Base-by-base conservation (phyloP, 495 filamentous ascomycete genomes). In the Chlorociboria aeruginascens region DNA sequence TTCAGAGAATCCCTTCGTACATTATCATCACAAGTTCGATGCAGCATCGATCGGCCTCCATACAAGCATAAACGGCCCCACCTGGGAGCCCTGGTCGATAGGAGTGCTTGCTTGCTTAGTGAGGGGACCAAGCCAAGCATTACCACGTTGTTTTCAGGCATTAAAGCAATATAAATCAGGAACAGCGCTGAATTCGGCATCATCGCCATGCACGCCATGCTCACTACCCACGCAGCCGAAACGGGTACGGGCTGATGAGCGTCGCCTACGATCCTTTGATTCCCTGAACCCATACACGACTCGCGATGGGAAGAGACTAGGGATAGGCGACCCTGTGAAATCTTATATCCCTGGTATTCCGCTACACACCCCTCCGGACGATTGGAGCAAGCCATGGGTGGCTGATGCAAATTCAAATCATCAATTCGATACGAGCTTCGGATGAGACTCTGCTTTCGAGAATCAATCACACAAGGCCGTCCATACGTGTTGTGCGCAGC, bases 161-260 rank as follows among this genome's bases (percentile, higher is more conserved):
- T 49, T 28, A 35, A 20, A 8, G 10, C 13, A 35, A 41, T 36
- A 48, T 46, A 30, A 13, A 41, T 38, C 29, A 50, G 30, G 44
- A 44, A 49, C 46, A 1, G 41, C 37, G 52, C 52, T 43, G 48
- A 43, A 36, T 49, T 45, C 45, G 45, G 40, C 49, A 48, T 40
- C 45, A 52, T 52, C n/a, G 8, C 39, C n/a, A n/a, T 20, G 43
- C 32, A 9, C 10, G 20, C 20, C 20, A 25, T 25, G 20, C 20
- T 38, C 41, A 32, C 17, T 38, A 43, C n/a, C 16, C 31, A 36
- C 32, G 32, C 12, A 33, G 13, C 29, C n/a, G 12, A 35, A 46
- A 32, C 13, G 32, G 12, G 13, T 9, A 10, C 6, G 17, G 28
- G 31, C 16, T 25, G 20, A 4, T 25, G 20, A 25, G 20, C 1